Evolutionary conservation across 1,284 basidiomycete species (phyloP).

Genomic region (Ceratobasidium sp.): DNA sequence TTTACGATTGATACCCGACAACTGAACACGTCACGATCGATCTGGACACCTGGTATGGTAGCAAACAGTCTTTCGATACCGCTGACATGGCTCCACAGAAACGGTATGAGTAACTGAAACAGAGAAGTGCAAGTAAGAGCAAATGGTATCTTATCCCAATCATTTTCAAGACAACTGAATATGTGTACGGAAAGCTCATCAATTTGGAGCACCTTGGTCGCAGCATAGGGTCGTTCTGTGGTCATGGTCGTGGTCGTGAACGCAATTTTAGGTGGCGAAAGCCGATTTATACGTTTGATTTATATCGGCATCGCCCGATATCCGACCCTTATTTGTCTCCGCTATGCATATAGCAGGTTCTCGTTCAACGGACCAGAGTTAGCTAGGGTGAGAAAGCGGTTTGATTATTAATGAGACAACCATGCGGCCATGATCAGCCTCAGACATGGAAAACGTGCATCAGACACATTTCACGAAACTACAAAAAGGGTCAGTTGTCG

Average conservation of each 20-base stretch:
- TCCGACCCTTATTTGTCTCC: not conserved
- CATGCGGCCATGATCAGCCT: not conserved
- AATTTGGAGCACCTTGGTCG: not conserved
- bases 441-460: no score
- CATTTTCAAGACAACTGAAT: not conserved
- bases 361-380: not conserved
- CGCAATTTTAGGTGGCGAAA: not conserved
- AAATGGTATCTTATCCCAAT: not conserved
- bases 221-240: not conserved
- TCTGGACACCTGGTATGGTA: not conserved
- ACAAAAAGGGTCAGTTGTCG: not conserved
- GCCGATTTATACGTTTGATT: not conserved
- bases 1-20: not conserved
- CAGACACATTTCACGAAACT: not conserved
- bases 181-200: not conserved
- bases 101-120: not conserved
- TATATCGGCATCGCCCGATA: not conserved
- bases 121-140: conserved; percentile 3
- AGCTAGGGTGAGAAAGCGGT: not conserved
- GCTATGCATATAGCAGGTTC: not conserved
- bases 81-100: not conserved
- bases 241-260: not conserved
- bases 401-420: not conserved
- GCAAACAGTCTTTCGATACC: not conserved
- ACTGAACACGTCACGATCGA: not conserved